Base-by-base conservation (phyloP, 75 land plant species). In the Pinus taeda region DNA sequence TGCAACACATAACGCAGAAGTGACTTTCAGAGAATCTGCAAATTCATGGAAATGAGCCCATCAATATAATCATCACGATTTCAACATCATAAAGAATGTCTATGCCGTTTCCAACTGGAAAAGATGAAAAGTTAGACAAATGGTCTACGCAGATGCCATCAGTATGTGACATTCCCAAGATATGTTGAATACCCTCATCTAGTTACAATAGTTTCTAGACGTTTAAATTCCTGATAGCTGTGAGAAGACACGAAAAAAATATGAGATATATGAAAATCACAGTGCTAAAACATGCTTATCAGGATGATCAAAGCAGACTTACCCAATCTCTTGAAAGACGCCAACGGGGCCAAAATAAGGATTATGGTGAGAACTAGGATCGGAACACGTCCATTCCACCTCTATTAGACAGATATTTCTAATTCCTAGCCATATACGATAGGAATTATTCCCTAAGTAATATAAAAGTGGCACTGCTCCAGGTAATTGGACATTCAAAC, bases 1-100 rank as follows among this genome's bases (percentile, higher is more conserved):
- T 5, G 90, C 97, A 60, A 96, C 92, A 64, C 97, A 91, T 59
- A 95, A 66, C 29, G 97, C 98, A 75, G 98, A 95, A 56, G 97
- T 84, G 78, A 81, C 86, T 26, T 85, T 90, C 75, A 96, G 79
- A 20, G 97, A 96, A 81, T 96, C 97, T 95, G 91, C 62, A 75
- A 65, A 13, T 11, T 14, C n/a, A 17, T 49, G 15, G 21, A 74
- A 61, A 11, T 17, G 33, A 75, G 21, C 7, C 37, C 42, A 55
- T n/a, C 22, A 30, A 33, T 30, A 26, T 26, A 45, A 73, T 55
- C 15, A 55, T 22, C 15, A 24, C 29, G 21, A 18, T 45, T 6
- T 45, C 61, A 60, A 60, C 9, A 60, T 60, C 20, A 60, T 60
- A 60, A 60, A 21, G 45, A 53, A 14, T 42, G 20, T 22, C 6